Base-by-base conservation (phyloP, 306 rosid genomes). In the Bauhinia variegata region DNA sequence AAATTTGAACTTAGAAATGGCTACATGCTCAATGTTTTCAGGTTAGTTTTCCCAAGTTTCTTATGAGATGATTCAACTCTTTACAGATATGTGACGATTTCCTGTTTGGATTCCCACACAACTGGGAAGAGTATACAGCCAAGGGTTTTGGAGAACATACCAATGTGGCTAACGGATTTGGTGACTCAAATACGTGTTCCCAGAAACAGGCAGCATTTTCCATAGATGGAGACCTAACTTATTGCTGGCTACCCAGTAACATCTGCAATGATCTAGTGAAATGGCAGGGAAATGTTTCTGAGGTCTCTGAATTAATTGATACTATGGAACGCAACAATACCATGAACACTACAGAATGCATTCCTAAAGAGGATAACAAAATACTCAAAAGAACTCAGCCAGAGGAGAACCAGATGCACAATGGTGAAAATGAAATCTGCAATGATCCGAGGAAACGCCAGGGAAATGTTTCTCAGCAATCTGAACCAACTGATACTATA, bases 71-170 rank as follows among this genome's bases (percentile, higher is more conserved):
- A 54, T 50, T 59, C 12, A 10, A 44, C 17, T 42, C 52, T 50
- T 54, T 5, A 58, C 75, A 91, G 95, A 75, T 88, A 55, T 91
- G 80, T 61, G 63, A 54, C 55, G 82, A 34, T 17, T 91, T 85
- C 79, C 70, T 73, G 49, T 48, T 82, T 46, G 96, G 96, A 46
- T 91, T 91, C 83, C 97, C 96, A 6, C 74, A 73, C 63, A 72
- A 89, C 68, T 91, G 97, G 97, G 76, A 82, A 66, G 76, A 76
- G 58, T 80, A 78, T 58, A 59, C 76, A 13, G 31, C 58, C 58
- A 28, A 50, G 60, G 44, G 67, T 59, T 39, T 12, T 34, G 63
- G 63, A 34, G 65, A 67, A 54, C 48, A 61, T 33, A 8, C 66
- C n/a, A 16, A 53, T 39, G 67, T 57, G 53, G 65, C 44, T 56